phyloP scores from a whole-genome alignment of 441 rosid species.

The Jatropha podagrica region DNA sequence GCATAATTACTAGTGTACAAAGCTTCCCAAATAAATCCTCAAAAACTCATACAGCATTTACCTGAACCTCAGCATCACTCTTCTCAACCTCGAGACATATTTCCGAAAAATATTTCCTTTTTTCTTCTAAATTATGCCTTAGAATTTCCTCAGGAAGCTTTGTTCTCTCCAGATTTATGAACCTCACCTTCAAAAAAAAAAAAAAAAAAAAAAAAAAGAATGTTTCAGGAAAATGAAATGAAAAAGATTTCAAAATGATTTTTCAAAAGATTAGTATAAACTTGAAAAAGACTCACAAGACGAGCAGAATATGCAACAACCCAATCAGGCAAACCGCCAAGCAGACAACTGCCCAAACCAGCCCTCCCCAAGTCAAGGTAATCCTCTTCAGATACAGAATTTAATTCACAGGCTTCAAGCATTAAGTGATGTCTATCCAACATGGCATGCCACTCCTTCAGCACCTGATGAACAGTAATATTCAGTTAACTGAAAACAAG shows the following conservation, averaged over 20 bases:
- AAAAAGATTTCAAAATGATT: background rate
- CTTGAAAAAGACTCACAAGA: conserved; percentile 49
- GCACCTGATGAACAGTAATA: conserved; percentile 50
- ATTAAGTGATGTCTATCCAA: conserved; percentile 83
- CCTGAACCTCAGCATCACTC: conserved; percentile 99
- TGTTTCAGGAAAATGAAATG: conserved; percentile 16
- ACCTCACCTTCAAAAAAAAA: conserved; percentile 75
- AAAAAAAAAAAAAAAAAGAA: conserved; percentile 33
- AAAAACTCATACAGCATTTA: conserved; percentile 26
- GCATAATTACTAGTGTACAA: conserved; percentile 8
- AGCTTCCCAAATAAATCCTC: background rate
- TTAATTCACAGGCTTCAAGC: conserved; percentile 88
- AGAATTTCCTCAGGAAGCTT: conserved; percentile 95
- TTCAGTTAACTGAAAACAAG: conserved; percentile 15
- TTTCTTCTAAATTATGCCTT: conserved; percentile 93
- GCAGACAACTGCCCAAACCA: conserved; percentile 96
- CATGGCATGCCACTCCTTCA: conserved; percentile 91
- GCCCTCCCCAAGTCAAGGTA: conserved; percentile 97
- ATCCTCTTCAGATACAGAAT: conserved; percentile 93
- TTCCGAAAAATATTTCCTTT: conserved; percentile 78
- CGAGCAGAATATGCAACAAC: conserved; percentile 95
- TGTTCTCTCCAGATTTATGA: conserved; percentile 92
- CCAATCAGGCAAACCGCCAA: conserved; percentile 98
- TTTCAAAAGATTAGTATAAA: conserved; percentile 1
- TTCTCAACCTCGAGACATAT: conserved; percentile 82